Evolutionary conservation across 1,139 yeast species (phyloP), one percentile per base, ranked within the genome.

Genomic region (Tardiomyces digboiensis): DNA sequence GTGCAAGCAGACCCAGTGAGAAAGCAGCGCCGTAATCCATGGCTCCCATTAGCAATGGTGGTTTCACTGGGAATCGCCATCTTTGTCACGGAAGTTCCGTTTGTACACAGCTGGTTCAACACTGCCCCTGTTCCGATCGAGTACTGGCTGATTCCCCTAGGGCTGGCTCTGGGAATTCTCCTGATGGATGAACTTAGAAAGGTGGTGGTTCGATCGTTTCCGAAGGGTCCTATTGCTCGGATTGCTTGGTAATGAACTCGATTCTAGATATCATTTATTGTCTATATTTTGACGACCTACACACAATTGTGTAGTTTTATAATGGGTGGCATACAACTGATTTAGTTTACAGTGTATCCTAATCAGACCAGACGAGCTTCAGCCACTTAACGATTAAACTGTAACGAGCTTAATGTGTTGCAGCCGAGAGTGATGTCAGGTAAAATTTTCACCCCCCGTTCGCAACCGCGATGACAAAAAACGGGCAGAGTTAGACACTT

Each of bases 91-190:
- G 72, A 74, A 48, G 62, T 70, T 40, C 76, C 76, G 5, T 66
- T 66, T 40, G 60, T 74, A 44, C 74, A 72, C 48, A 49, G 44
- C 1, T 60, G 61, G 7, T 57, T 74, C 51, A 67, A 63, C 1
- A 64, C 76, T 1, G 60, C 64, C 0, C 55, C 60, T 12, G 70
- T 73, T 8, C 77, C 77, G 1, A 73, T 68, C n/a, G 72, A 71
- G 50, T 69, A 70, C 53, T 74, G 68, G 53, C 68, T 74, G 52
- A 65, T 73, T 43, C 73, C 78, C 1, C 40, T 73, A 36, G 76
- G 72, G 0, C 70, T 74, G 52, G 79, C 77, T 2, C 33, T 58
- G 2, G 57, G 66, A 6, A 64, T 72, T 5, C 51, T 73, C 41
- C 45, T 53, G 5, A 62, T 62, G 47, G 79, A 75, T 49, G 80